phyloP scores from a whole-genome alignment of 2,329 filamentous ascomycete genomes.

The Elsinoe fawcettii region DNA sequence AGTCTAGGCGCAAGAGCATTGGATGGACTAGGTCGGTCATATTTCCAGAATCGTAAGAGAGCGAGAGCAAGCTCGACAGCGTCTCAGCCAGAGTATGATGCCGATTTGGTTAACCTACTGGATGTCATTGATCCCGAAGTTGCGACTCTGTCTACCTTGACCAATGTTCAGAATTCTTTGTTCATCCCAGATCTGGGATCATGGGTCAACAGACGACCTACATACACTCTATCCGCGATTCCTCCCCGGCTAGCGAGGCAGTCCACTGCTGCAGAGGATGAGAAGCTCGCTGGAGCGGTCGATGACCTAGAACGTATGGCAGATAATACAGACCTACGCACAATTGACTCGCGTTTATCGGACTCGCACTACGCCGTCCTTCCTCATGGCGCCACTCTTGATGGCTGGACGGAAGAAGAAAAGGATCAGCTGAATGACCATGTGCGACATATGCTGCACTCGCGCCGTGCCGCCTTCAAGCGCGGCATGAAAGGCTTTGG shows the following conservation, averaged over 20 bases:
- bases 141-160: slow-evolving; percentile 71
- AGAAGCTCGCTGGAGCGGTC: slow-evolving; percentile 15
- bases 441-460: slow-evolving; percentile 81
- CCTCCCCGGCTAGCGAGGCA: slow-evolving; percentile 20
- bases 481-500: slow-evolving; percentile 71
- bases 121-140: slow-evolving; percentile 79
- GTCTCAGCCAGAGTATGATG: slow-evolving; percentile 45
- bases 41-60: slow-evolving; percentile 3
- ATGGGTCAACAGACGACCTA: slow-evolving; percentile 67
- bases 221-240: slow-evolving; percentile 60
- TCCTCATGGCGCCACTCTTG: slow-evolving; percentile 62
- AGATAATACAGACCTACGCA: slow-evolving; percentile 7
- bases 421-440: slow-evolving; percentile 74
- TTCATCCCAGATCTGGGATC: slow-evolving; percentile 75
- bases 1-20: slow-evolving; percentile 11
- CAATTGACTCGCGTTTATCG: slow-evolving; percentile 60
- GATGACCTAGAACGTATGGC: slow-evolving; percentile 13
- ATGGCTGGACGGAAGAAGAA: slow-evolving; percentile 68
- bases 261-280: slow-evolving; percentile 10
- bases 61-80: not conserved
- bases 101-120: slow-evolving; percentile 57
- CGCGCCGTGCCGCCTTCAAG: slow-evolving; percentile 69
- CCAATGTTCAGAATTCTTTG: slow-evolving; percentile 83
- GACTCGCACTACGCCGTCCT: slow-evolving; percentile 71
- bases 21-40: slow-evolving; percentile 4